Percentiles rank a stretch among this genome's conserved stretches.
These are phyloP conservation scores for Tilletia walkeri DNA, from an alignment of 1,284 basidiomycete genomes.

Conservation along the genomic window DNA sequence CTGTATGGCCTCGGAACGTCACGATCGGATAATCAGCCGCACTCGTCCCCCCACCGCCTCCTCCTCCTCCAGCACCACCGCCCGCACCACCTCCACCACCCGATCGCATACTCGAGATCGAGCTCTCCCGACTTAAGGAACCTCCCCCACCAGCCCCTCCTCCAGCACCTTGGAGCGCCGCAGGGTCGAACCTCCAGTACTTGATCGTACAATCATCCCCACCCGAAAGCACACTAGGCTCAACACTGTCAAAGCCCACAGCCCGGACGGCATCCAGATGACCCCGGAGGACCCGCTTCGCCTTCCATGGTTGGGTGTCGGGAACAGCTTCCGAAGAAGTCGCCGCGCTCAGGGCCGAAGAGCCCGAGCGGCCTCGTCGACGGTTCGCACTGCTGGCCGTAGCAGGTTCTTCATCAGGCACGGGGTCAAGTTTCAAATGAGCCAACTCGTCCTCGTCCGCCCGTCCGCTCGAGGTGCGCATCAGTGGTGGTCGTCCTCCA, in stretches of 20 bases:
- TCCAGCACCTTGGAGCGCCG: constrained; percentile 23
- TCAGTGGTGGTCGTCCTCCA: background rate
- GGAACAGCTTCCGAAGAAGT: constrained; percentile 22
- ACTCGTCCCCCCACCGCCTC: background rate
- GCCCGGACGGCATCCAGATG: constrained; percentile 90
- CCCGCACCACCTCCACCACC: constrained; percentile 14
- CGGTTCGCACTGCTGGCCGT: background rate
- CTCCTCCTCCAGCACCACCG: constrained; percentile 24
- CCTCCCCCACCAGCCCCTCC: constrained; percentile 28
- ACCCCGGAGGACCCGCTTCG: constrained; percentile 59
- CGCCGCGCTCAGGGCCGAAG: constrained; percentile 8
- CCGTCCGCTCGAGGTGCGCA: constrained; percentile 9
- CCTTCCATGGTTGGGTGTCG: constrained; percentile 48
- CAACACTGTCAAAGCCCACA: constrained; percentile 76
- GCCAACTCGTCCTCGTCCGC: constrained; percentile 42
- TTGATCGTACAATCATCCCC: constrained; percentile 95
- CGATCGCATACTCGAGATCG: constrained; percentile 3
- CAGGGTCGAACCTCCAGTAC: constrained; percentile 72
- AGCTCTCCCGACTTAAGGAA: background rate
- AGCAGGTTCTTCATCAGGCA: constrained; percentile 33
- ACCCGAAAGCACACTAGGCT: constrained; percentile 79
- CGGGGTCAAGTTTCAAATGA: constrained; percentile 34
- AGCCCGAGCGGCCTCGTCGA: background rate
- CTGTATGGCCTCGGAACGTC: constrained; percentile 88
- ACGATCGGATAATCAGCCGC: constrained; percentile 65